These are phyloP conservation scores for Thuja plicata DNA, from an alignment of 83 land plant species.

Conservation along the genomic window DNA sequence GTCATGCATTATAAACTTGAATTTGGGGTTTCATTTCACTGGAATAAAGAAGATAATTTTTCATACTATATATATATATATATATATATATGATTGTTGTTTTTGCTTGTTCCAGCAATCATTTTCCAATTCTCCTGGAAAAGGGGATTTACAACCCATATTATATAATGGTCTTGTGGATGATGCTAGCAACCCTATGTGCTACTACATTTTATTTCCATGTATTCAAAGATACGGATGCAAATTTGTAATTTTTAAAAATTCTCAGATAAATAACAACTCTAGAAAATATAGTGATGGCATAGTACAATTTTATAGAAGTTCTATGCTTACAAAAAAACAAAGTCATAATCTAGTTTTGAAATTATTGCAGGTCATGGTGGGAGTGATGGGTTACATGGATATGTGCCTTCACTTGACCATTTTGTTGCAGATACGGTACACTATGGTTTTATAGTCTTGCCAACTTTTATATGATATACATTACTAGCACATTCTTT, in stretches of 20 bases:
- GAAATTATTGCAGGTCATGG: constrained; percentile 77
- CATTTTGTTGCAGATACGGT: constrained; percentile 91
- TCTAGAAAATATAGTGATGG: not conserved
- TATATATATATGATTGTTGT: not conserved
- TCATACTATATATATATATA: not conserved
- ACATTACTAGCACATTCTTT: not conserved
- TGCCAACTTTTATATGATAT: not conserved
- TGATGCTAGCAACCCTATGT: not conserved
- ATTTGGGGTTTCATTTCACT: not conserved
- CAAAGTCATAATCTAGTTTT: not conserved
- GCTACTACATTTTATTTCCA: not conserved
- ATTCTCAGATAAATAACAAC: not conserved
- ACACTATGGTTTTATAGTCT: constrained; percentile 14
- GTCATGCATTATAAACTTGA: not conserved
- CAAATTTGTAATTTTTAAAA: not conserved
- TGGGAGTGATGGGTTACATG: constrained; percentile 98
- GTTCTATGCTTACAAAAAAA: not conserved
- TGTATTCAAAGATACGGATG: not conserved
- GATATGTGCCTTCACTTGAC: constrained; percentile 95
- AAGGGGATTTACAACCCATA: constrained; percentile 11
- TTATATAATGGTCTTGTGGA: not conserved
- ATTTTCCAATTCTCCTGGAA: not conserved
- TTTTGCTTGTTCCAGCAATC: constrained; percentile 16
- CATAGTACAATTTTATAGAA: not conserved
- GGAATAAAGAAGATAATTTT: not conserved